Conservation (phyloP, 1,139 yeast species). For the Suzukiozyma palmioleophila region DNA sequence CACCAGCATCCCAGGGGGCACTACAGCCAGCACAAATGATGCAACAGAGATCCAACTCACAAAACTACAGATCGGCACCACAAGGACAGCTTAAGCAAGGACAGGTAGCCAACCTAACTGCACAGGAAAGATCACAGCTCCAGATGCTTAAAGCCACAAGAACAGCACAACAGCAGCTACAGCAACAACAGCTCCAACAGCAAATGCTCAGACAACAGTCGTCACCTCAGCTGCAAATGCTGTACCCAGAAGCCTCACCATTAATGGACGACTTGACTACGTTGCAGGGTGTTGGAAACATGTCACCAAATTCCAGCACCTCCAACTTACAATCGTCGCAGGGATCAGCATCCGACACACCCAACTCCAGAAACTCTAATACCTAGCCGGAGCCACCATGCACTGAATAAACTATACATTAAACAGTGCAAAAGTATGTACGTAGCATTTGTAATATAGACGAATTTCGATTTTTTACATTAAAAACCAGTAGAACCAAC, state of each 20-base stretch:
- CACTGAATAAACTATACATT: too few species aligned
- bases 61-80: slow-evolving; percentile 1
- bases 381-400: background rate
- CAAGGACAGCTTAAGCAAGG: background rate
- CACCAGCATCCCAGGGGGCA: slow-evolving; percentile 15
- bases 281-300: background rate
- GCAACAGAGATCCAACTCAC: slow-evolving; percentile 8
- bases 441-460: too few species aligned
- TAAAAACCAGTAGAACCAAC: too few species aligned
- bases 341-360: slow-evolving; percentile 1
- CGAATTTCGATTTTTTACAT: too few species aligned
- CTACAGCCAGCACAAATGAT: slow-evolving; percentile 6
- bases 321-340: slow-evolving; percentile 3
- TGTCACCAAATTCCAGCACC: background rate
- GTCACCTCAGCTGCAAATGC: slow-evolving; percentile 10
- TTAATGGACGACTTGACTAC: background rate
- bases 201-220: slow-evolving; percentile 13
- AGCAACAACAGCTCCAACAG: slow-evolving; percentile 13
- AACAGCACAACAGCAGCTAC: slow-evolving; percentile 25
- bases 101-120: slow-evolving; percentile 28
- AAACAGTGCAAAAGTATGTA: too few species aligned
- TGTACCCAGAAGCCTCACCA: background rate
- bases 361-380: slow-evolving; percentile 3
- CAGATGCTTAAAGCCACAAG: slow-evolving; percentile 35
- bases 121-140: slow-evolving; percentile 34